Base-by-base conservation (phyloP, 2,329 filamentous ascomycete species). In the Dactylellina parvicollis region DNA sequence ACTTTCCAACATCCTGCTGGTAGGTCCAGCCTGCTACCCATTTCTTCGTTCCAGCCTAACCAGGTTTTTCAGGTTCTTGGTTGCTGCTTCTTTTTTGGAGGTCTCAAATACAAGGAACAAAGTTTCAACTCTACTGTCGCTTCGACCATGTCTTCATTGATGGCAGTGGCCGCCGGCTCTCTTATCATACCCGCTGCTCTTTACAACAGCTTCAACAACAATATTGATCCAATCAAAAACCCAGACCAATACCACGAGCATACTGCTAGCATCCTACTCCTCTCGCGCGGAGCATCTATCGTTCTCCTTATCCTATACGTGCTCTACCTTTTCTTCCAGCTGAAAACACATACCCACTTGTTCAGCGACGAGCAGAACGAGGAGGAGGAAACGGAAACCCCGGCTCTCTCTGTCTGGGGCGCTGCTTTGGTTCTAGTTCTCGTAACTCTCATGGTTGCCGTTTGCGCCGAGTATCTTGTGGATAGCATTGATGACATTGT, bases 1-100 rank as follows among this genome's bases (percentile, higher is more conserved):
- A 77, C 85, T 98, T 38, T 97, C 94, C 76, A 98, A 98, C 81
- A 89, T 97, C 76, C 86, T 98, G 5, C 87, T 98, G 20, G 94
- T 78, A 75, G 22, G 76, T 56, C 66, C 20, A 40, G 8, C 28
- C 44, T 47, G 44, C 20, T n/a, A 18, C 16, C 28, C 28, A n/a
- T 30, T 18, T 16, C 32, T 49, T 42, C 40, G 59, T 62, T n/a
- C n/a, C n/a, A 66, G 22, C 18, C 32, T 42, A 59, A 18, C n/a
- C n/a, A n/a, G n/a, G n/a, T n/a, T n/a, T 28, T 42, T 28, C 18
- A 78, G 76, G 77, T 92, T 49, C 86, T 92, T 79, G 90, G 90
- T 77, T 91, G 91, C 85, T 92, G 90, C 81, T 92, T 92, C 82
- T 83, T 92, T 76, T 86, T 90, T 62, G 91, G 91, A 62, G 91